Conservation (phyloP, 1,284 basidiomycete genomes). For the Sporisorium exsertum region DNA sequence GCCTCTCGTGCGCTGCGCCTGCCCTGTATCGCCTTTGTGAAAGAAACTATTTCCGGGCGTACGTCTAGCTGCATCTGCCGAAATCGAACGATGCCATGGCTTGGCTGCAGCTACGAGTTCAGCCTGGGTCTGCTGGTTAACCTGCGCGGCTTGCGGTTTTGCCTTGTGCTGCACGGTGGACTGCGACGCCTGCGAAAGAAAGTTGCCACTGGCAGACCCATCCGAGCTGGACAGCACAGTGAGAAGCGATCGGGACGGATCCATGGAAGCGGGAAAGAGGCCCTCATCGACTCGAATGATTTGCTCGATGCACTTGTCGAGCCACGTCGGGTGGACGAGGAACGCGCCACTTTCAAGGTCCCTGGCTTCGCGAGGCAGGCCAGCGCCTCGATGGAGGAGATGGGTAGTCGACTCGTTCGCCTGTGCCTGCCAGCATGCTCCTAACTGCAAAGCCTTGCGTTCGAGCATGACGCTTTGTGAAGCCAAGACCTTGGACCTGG, state of each 20-base stretch:
- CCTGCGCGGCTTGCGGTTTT: slow-evolving; percentile 1
- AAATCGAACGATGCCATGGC: slow-evolving; percentile 50
- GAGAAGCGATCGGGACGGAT: slow-evolving; percentile 34
- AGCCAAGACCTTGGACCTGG: slow-evolving; percentile 29
- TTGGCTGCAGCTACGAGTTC: slow-evolving; percentile 38
- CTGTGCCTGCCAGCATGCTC: slow-evolving; percentile 36
- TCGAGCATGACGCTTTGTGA: slow-evolving; percentile 33
- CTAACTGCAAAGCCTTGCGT: slow-evolving; percentile 44
- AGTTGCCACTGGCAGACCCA: slow-evolving; percentile 38
- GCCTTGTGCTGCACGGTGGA: slow-evolving; percentile 3
- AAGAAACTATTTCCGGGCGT: not conserved
- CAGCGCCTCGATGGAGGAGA: slow-evolving; percentile 34
- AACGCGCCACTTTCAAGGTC: slow-evolving; percentile 14
- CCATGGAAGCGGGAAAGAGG: slow-evolving; percentile 39
- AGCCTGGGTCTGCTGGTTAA: slow-evolving; percentile 19
- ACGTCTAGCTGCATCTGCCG: slow-evolving; percentile 29
- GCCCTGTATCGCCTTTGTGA: not conserved
- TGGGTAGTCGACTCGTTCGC: slow-evolving; percentile 29
- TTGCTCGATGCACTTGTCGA: slow-evolving; percentile 48
- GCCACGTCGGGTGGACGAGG: slow-evolving; percentile 47
- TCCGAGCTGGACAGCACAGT: slow-evolving; percentile 47
- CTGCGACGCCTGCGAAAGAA: slow-evolving; percentile 42
- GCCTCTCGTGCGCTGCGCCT: slow-evolving; percentile 2
- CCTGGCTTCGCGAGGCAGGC: slow-evolving; percentile 27
- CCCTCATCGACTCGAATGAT: slow-evolving; percentile 41